Evolutionary conservation across 2,329 filamentous ascomycete genomes (phyloP).

Genomic region (Fusarium dimerum): DNA sequence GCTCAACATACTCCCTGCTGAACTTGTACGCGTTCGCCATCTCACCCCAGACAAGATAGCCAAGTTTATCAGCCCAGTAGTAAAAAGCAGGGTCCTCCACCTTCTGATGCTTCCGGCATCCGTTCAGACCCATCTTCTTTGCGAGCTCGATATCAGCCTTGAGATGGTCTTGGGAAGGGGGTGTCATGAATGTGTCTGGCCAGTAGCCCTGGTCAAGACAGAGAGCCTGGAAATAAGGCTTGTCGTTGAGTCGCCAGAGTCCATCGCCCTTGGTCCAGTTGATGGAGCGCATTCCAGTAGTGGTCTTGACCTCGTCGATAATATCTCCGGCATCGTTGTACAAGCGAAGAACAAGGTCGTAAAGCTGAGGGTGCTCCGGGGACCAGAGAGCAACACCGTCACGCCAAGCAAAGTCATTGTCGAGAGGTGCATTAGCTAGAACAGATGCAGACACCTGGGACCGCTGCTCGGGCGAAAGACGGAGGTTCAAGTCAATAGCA

Average conservation of each 20-base stretch:
- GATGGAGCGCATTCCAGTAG: constrained; percentile 61
- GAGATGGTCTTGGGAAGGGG: constrained; percentile 48
- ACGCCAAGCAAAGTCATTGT: constrained; percentile 46
- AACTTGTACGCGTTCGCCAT: constrained; percentile 68
- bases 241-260: constrained; percentile 59
- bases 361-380: constrained; percentile 57
- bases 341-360: constrained; percentile 56
- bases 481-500: constrained; percentile 49
- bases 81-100: constrained; percentile 62
- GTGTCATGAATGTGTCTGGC: constrained; percentile 61
- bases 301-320: constrained; percentile 60
- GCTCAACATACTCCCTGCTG: constrained; percentile 55
- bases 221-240: constrained; percentile 61
- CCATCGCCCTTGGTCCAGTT: constrained; percentile 60
- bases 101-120: constrained; percentile 66
- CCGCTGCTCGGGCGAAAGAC: constrained; percentile 44
- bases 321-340: constrained; percentile 41
- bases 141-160: constrained; percentile 55
- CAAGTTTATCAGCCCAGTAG: constrained; percentile 62
- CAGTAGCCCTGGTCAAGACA: constrained; percentile 66
- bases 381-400: constrained; percentile 64
- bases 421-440: constrained; percentile 34
- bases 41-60: constrained; percentile 65
- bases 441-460: constrained; percentile 41
- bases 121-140: constrained; percentile 65